These are phyloP conservation scores for Lasiodiplodia citricola DNA, from an alignment of 2,329 filamentous ascomycete species.

Conservation along the genomic window DNA sequence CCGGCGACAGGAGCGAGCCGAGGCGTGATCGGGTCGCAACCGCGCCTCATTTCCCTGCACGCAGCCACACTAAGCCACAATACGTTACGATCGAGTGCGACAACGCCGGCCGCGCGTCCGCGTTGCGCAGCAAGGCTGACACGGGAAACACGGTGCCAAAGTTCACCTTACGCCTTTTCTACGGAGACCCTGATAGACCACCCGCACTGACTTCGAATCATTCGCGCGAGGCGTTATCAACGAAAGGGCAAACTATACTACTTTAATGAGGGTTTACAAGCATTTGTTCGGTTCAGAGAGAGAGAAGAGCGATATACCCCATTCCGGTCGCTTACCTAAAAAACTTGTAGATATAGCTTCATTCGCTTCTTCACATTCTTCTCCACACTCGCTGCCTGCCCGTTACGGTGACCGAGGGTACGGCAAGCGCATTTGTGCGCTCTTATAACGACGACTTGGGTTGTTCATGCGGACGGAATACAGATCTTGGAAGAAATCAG, in stretches of 20 bases:
- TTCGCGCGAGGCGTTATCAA: constrained; percentile 6
- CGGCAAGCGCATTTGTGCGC: not conserved
- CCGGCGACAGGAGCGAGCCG: constrained; percentile 7
- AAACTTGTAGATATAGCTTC: constrained; percentile 20
- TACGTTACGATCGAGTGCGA: not conserved
- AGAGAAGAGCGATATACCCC: constrained; percentile 22
- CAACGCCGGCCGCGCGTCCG: not conserved
- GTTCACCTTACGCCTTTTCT: constrained; percentile 15
- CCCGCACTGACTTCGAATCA: constrained; percentile 11
- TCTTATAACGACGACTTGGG: not conserved
- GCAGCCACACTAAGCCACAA: constrained; percentile 19
- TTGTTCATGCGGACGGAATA: not conserved
- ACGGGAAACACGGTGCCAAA: not conserved
- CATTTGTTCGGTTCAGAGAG: constrained; percentile 19
- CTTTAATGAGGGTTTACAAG: constrained; percentile 22
- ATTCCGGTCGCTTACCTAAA: constrained; percentile 24
- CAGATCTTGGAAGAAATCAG: not conserved
- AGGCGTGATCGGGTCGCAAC: not conserved
- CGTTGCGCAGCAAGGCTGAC: constrained; percentile 5
- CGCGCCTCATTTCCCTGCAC: not conserved
- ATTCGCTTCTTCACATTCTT: constrained; percentile 16
- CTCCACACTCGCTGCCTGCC: constrained; percentile 2
- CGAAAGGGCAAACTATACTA: constrained; percentile 8
- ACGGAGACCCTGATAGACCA: constrained; percentile 14
- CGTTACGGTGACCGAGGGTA: constrained; percentile 20